Evolutionary conservation across 495 filamentous ascomycete species (phyloP).

Genomic region (Trichoderma parareesei): DNA sequence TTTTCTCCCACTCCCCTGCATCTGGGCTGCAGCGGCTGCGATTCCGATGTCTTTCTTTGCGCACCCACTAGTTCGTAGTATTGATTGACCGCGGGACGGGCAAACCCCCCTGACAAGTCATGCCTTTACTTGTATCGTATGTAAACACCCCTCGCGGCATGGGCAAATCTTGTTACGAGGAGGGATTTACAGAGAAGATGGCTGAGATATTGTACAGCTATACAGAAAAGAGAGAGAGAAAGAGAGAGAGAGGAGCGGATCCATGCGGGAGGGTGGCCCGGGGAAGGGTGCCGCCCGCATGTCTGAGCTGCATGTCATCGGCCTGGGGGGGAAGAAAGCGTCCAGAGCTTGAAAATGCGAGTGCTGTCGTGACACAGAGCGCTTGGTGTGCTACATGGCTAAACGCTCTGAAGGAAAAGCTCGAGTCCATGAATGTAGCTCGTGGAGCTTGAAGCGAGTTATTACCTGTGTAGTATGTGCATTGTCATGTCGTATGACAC

Average conservation of each 20-base stretch:
- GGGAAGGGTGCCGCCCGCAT: background rate
- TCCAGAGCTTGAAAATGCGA: background rate
- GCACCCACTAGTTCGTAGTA: too few relatives aligned
- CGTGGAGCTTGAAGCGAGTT: too few relatives aligned
- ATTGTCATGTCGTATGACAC: too few relatives aligned
- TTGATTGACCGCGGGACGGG: too few relatives aligned
- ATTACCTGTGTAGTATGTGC: too few relatives aligned
- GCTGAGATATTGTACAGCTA: background rate
- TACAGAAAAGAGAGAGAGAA: background rate
- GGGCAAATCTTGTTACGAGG: too few relatives aligned
- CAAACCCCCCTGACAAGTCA: too few relatives aligned
- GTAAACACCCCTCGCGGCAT: background rate
- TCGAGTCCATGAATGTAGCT: too few relatives aligned
- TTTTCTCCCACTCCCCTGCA: too few relatives aligned
- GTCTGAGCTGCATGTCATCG: constrained; percentile 7
- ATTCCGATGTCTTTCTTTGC: too few relatives aligned
- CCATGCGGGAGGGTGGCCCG: background rate
- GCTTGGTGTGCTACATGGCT: background rate
- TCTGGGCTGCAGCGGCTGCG: too few relatives aligned
- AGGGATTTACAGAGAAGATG: too few relatives aligned
- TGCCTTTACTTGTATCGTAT: background rate
- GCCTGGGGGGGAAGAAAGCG: background rate
- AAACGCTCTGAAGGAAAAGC: background rate
- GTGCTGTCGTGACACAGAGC: background rate
- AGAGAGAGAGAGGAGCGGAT: background rate